These are phyloP conservation scores for Vairimorpha necatrix DNA, from an alignment of 371 early-diverging fungal species.

Conservation along the genomic window DNA sequence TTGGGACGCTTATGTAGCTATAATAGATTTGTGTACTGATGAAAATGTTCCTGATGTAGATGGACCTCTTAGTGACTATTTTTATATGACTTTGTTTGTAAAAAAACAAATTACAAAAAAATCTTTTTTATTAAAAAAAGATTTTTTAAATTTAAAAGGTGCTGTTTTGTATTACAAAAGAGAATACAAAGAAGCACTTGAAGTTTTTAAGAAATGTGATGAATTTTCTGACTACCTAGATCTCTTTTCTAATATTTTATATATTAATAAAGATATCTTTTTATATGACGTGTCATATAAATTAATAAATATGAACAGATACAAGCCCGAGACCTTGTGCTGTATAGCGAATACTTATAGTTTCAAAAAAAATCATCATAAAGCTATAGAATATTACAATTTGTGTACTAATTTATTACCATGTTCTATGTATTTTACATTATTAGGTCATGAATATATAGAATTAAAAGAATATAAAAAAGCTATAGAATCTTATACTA, in stretches of 20 bases:
- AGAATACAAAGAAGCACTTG: slow-evolving; percentile 36
- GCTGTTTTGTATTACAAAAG: slow-evolving; percentile 51
- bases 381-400: slow-evolving; percentile 77
- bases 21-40: slow-evolving; percentile 37
- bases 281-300: slow-evolving; percentile 74
- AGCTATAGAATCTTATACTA: slow-evolving; percentile 78
- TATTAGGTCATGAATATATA: slow-evolving; percentile 87
- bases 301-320: slow-evolving; percentile 71
- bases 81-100: slow-evolving; percentile 41
- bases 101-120: slow-evolving; percentile 36
- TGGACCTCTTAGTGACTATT: slow-evolving; percentile 37
- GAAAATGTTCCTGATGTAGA: slow-evolving; percentile 21
- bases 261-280: slow-evolving; percentile 69
- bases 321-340: slow-evolving; percentile 77
- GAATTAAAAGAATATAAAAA: slow-evolving; percentile 77
- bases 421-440: slow-evolving; percentile 74
- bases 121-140: slow-evolving; percentile 2
- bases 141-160: slow-evolving; percentile 44
- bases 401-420: slow-evolving; percentile 73
- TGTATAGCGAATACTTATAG: slow-evolving; percentile 77
- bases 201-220: slow-evolving; percentile 46
- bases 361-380: slow-evolving; percentile 70
- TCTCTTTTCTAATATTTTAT: slow-evolving; percentile 78
- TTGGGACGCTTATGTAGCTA: slow-evolving; percentile 58
- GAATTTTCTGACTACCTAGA: slow-evolving; percentile 78